These are phyloP conservation scores for Curvularia spicifera DNA, from an alignment of 2,329 filamentous ascomycete genomes.

Conservation along the genomic window DNA sequence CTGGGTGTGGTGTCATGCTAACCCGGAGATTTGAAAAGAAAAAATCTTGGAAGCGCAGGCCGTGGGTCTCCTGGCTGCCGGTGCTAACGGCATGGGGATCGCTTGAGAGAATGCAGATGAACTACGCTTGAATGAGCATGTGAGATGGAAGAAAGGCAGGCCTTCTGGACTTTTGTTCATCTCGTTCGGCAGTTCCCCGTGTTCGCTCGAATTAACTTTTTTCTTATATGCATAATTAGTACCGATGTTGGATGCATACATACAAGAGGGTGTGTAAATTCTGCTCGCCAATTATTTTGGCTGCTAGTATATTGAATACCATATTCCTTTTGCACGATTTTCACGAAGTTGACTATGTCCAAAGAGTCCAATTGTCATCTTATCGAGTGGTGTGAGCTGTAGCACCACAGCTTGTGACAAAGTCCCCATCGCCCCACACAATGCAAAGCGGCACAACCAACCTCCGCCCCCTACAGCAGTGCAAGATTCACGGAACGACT, in stretches of 20 bases:
- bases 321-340: background rate
- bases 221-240: background rate
- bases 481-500: background rate
- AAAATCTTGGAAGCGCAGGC: slow-evolving; percentile 6
- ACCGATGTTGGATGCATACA: background rate
- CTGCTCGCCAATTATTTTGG: too few species aligned
- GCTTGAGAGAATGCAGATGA: background rate
- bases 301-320: too few species aligned
- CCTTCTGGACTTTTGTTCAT: background rate
- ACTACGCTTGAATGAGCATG: background rate
- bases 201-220: background rate
- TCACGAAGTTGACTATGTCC: background rate
- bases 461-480: background rate
- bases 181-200: background rate
- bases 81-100: background rate
- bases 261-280: background rate
- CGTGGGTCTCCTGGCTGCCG: background rate
- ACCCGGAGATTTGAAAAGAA: slow-evolving; percentile 2
- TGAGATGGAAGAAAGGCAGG: background rate
- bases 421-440: background rate
- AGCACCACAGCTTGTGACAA: background rate
- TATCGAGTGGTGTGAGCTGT: background rate
- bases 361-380: background rate
- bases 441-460: background rate
- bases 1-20: slow-evolving; percentile 5